phyloP scores from a whole-genome alignment of 805 yeast species.

The Ogataea pilisensis region DNA sequence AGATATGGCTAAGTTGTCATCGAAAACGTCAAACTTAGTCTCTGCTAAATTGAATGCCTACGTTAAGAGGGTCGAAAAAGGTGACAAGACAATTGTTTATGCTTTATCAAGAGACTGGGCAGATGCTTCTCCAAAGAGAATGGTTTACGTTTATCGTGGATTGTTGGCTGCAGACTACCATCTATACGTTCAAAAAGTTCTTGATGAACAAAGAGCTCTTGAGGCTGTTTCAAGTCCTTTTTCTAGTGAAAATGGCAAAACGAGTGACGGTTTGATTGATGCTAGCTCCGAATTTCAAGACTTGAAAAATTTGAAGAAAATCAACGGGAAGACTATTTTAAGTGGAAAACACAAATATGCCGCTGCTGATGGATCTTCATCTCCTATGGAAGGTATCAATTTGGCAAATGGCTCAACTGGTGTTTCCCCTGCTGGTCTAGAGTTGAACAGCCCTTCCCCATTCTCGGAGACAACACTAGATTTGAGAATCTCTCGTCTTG shows the following conservation, averaged over 20 bases:
- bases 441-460: conserved; percentile 24
- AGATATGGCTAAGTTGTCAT: conserved; percentile 75
- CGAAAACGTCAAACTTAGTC: conserved; percentile 76
- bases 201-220: conserved; percentile 45
- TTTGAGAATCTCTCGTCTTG: conserved; percentile 32
- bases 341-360: conserved; percentile 12
- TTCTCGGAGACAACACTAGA: conserved; percentile 31
- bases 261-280: conserved; percentile 17
- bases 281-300: too few relatives aligned
- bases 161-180: conserved; percentile 71
- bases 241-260: conserved; percentile 49
- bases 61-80: conserved; percentile 80
- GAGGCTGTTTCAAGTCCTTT: conserved; percentile 26
- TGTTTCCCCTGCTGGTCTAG: conserved; percentile 28
- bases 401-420: conserved; percentile 14
- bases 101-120: conserved; percentile 88
- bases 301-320: conserved; percentile 14
- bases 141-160: conserved; percentile 85
- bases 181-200: conserved; percentile 61
- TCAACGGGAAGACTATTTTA: conserved; percentile 15
- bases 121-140: conserved; percentile 81
- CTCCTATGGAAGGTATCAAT: conserved; percentile 13
- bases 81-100: conserved; percentile 67
- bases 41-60: conserved; percentile 82
- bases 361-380: conserved; percentile 7